Evolutionary conservation across 2,329 filamentous ascomycete species (phyloP), one percentile per base, ranked within the genome.

Genomic region (Lachnellula suecica): DNA sequence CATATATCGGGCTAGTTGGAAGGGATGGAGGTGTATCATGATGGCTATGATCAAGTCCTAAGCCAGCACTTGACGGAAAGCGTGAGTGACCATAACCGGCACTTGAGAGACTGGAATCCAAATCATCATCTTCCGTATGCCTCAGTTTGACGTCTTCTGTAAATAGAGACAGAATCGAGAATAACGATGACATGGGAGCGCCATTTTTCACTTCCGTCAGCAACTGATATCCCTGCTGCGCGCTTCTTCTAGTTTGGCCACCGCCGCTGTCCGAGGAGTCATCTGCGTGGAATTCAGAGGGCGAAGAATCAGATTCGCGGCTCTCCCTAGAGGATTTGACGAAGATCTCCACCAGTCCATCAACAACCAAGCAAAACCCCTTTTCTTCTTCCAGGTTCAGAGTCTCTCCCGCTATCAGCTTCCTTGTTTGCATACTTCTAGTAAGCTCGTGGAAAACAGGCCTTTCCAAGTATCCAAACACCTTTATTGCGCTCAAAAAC

Each of bases 401-500:
- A 0, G 94, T 99, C 71, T 99, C 94, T 25, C 94, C 94, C 4
- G 94, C 93, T 64, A 97, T 95, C 45, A 99, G 79, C 71, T 97
- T 97, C 63, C 91, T 81, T 19, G 95, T 99, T 74, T 99, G 94
- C 94, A 99, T 99, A 53, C 92, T 97, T 54, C 94, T 81, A 0
- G 94, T 99, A 63, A 99, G 81, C 72, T 99, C 94, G 66, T 99
- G 95, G 66, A 99, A 99, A 38, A 99, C 94, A 0, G 94, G 91
- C 23, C 94, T 84, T 69, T 99, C 94, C 40, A 99, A 77, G 67
- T 97, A 99, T 8, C 94, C 94, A 72, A 99, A 99, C 52, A 99
- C 94, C 71, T 97, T 99, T 75, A 99, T 99, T 25, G 95, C 94
- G 68, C 92, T 97, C 20, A 99, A 76, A 63, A 99, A 99, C 70